Percentiles rank a stretch among this genome's conserved stretches.
Evolutionary conservation across 1,139 yeast species (phyloP).

Genomic region (Suhomyces maxii): DNA sequence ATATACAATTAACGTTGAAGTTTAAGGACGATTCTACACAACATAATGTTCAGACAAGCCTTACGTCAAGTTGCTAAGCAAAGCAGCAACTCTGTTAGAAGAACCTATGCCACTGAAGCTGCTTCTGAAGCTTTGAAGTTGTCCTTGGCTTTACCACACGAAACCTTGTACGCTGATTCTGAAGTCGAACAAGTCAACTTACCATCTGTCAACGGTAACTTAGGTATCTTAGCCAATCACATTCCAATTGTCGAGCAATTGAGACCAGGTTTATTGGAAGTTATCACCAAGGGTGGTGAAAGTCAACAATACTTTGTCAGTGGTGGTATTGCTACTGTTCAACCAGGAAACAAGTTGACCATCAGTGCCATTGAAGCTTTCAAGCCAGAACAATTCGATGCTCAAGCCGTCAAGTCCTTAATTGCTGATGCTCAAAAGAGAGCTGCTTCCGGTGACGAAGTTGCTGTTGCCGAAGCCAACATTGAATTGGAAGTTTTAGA

Average conservation of each 20-base stretch:
- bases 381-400: slow-evolving; percentile 86
- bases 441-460: slow-evolving; percentile 80
- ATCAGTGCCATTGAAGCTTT: slow-evolving; percentile 96
- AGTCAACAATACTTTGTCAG: slow-evolving; percentile 83
- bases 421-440: slow-evolving; percentile 96
- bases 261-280: slow-evolving; percentile 93
- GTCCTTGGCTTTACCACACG: slow-evolving; percentile 89
- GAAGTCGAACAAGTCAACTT: slow-evolving; percentile 86
- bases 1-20: background rate
- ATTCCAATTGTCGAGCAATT: slow-evolving; percentile 97
- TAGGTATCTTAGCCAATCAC: slow-evolving; percentile 97
- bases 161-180: slow-evolving; percentile 54
- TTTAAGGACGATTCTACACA: slow-evolving; percentile 3
- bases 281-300: slow-evolving; percentile 76
- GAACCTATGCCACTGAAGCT: slow-evolving; percentile 89
- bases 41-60: slow-evolving; percentile 65
- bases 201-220: slow-evolving; percentile 94
- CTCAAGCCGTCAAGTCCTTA: slow-evolving; percentile 75
- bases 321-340: slow-evolving; percentile 97
- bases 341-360: slow-evolving; percentile 89
- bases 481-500: slow-evolving; percentile 95
- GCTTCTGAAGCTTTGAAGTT: slow-evolving; percentile 75
- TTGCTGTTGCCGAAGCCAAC: slow-evolving; percentile 89
- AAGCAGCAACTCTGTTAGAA: slow-evolving; percentile 60
- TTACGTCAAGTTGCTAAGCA: slow-evolving; percentile 68